Evolutionary conservation across 139 green algal genomes (phyloP).

Genomic region (Chlorella sp.): DNA sequence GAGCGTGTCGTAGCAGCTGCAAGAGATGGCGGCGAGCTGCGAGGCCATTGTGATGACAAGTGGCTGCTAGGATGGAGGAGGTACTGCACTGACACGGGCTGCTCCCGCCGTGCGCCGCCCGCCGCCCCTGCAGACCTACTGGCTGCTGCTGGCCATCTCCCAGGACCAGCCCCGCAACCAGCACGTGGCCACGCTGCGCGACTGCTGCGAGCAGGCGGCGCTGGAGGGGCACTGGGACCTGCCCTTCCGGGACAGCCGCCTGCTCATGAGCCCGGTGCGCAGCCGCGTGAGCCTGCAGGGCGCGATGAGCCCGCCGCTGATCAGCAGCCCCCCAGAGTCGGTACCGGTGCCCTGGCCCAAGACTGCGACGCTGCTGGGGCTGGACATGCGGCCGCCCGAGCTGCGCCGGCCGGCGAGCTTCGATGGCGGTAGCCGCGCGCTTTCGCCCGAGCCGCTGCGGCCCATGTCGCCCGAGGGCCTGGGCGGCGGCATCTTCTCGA

Average conservation of each 20-base stretch:
- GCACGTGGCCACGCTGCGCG: constrained; percentile 47
- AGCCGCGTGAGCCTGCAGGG: too few species aligned
- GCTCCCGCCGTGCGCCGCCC: too few species aligned
- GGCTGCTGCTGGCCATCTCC: constrained; percentile 86
- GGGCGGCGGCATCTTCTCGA: constrained; percentile 51
- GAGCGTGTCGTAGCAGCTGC: too few species aligned
- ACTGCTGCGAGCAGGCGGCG: constrained; percentile 73
- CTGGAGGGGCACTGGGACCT: constrained; percentile 80
- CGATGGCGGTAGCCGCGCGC: neutral
- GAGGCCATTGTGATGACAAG: too few species aligned
- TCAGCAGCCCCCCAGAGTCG: too few species aligned
- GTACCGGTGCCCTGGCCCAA: too few species aligned
- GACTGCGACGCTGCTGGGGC: too few species aligned
- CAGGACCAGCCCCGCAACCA: constrained; percentile 82
- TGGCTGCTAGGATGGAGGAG: too few species aligned
- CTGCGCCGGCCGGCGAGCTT: neutral
- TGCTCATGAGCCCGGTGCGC: too few species aligned
- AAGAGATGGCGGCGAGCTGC: too few species aligned
- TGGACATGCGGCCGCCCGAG: neutral
- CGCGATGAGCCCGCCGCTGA: too few species aligned
- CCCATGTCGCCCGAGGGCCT: constrained; percentile 53
- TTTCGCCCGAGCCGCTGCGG: constrained; percentile 14
- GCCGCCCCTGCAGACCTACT: constrained; percentile 70
- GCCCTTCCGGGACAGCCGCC: constrained; percentile 65
- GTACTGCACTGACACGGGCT: too few species aligned